Evolutionary conservation across 805 yeast species (phyloP).

Genomic region (Candida odintsovae): DNA sequence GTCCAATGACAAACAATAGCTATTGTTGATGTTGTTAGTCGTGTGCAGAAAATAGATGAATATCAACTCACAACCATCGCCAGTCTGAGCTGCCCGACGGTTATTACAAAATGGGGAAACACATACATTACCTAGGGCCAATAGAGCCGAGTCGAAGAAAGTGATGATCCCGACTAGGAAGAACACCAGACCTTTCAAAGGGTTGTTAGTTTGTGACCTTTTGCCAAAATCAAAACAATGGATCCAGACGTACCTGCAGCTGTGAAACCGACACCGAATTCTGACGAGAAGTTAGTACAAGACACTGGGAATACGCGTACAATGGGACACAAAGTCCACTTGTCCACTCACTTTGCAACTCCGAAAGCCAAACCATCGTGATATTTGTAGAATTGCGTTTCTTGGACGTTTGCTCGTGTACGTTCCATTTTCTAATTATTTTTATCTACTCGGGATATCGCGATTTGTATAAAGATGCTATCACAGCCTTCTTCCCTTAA

Average conservation of each 20-base stretch:
- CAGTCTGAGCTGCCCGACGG: too few relatives aligned
- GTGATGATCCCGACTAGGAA: constrained; percentile 79
- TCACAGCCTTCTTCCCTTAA: not conserved
- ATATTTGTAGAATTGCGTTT: not conserved
- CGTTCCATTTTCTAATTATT: not conserved
- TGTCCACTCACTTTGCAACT: constrained; percentile 49
- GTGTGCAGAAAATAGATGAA: not conserved
- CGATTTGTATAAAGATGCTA: not conserved
- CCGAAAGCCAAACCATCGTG: constrained; percentile 62
- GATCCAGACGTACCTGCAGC: constrained; percentile 51
- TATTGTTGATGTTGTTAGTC: not conserved
- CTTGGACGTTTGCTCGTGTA: not conserved
- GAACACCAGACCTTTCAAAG: constrained; percentile 47
- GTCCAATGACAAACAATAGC: constrained; percentile 48
- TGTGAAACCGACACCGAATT: constrained; percentile 89
- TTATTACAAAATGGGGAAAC: too few relatives aligned
- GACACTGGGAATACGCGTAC: not conserved
- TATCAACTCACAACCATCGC: too few relatives aligned
- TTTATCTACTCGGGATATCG: not conserved
- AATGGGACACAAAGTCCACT: not conserved
- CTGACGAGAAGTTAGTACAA: constrained; percentile 31
- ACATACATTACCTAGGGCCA: constrained; percentile 83
- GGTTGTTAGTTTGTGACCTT: not conserved
- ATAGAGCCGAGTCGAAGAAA: constrained; percentile 80
- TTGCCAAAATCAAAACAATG: not conserved